Conservation (phyloP, 306 rosid genomes). For the Corylus americana region DNA sequence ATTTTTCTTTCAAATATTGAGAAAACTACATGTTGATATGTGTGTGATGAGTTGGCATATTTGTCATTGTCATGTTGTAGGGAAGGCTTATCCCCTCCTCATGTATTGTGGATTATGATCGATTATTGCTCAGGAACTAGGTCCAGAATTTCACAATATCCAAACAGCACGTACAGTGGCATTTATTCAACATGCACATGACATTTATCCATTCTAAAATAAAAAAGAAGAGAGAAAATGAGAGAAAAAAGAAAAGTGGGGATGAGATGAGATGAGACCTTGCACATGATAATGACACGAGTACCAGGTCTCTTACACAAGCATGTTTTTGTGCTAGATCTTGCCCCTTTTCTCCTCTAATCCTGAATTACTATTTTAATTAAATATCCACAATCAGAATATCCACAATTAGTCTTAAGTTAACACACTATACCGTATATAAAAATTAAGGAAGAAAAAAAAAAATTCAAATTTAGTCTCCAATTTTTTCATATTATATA, state of each 20-base stretch:
- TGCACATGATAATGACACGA: slow-evolving; percentile 57
- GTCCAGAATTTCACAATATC: slow-evolving; percentile 28
- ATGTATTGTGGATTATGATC: no score
- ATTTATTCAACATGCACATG: slow-evolving; percentile 10
- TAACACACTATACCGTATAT: no score
- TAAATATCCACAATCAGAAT: slow-evolving; percentile 14
- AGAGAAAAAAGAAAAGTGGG: background rate
- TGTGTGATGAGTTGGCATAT: slow-evolving; percentile 19
- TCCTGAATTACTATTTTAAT: slow-evolving; percentile 10
- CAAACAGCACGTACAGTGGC: slow-evolving; percentile 25
- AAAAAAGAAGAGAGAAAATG: slow-evolving; percentile 28
- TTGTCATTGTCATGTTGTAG: slow-evolving; percentile 57
- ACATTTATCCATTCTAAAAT: slow-evolving; percentile 14
- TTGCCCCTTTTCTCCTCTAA: slow-evolving; percentile 29
- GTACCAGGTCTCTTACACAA: slow-evolving; percentile 17
- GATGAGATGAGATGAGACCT: slow-evolving; percentile 32
- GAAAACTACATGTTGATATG: background rate
- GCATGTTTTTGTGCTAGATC: slow-evolving; percentile 44
- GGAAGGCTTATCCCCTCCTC: slow-evolving; percentile 38
- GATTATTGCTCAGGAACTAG: no score
- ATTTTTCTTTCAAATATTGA: no score
- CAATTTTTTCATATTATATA: no score
- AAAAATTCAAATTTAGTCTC: no score
- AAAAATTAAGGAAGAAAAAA: no score
- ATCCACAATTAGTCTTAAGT: no score